Evolutionary conservation across 148 eudicot genomes (phyloP), one percentile per base, ranked within the genome.

Genomic region (Rhododendron griersonianum): DNA sequence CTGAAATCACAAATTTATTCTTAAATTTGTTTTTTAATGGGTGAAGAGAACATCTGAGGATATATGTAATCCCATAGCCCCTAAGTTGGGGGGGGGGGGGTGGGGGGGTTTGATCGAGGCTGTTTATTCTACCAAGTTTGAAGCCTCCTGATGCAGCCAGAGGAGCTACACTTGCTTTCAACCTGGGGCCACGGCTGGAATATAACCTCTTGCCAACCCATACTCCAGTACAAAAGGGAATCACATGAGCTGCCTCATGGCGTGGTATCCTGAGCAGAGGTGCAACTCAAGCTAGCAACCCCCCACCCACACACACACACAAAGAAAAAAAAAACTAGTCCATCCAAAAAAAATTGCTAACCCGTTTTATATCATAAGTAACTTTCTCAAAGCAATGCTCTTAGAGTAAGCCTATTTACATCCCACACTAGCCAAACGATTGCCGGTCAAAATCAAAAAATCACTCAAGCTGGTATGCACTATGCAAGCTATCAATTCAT

Each of bases 1-100:
- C 99, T 95, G 91, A 89, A 11, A 67, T 45, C 83, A 87, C 81
- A 55, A 85, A 83, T 77, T 55, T 25, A 16, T 28, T 57, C 48
- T 59, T 3, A 55, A 57, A 53, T 25, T 63, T 7, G 18, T n/a
- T 48, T 33, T 14, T 81, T 39, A 41, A 48, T 57, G 30, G 44
- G 23, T 57, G 51, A 53, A 78, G 61, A 50, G 39, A 83, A 51
- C 30, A 33, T 79, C 44, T 45, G n/a, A 39, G 61, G 37, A 23
- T 45, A 13, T 77, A 33, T 14, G 41, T 77, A 3, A 41, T 45
- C 19, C 63, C 55, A 21, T 69, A 5, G 35, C 3, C 39, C 39
- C 23, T 1, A 63, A 67, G 23, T 37, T 3, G 39, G 3, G 39
- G 47, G 47, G 16, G 15, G 61, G 44, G 47, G 47, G 16, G 15